These are phyloP conservation scores for Gentiana dahurica DNA, from an alignment of 257 asterid genomes.

Conservation along the genomic window DNA sequence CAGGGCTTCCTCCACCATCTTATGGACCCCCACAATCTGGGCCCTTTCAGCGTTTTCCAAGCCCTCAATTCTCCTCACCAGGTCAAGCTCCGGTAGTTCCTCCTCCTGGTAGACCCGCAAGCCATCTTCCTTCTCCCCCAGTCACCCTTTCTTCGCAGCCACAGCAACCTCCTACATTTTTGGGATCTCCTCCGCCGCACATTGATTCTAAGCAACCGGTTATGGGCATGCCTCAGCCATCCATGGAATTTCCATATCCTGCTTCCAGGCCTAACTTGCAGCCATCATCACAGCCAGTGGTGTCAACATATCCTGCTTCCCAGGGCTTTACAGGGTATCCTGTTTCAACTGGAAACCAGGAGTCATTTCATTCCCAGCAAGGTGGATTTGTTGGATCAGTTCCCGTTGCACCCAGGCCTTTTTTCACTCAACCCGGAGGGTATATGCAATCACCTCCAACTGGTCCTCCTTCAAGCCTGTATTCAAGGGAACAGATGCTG, in stretches of 20 bases:
- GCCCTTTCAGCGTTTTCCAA: conserved; percentile 42
- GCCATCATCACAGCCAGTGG: conserved; percentile 50
- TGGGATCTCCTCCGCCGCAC: conserved; percentile 62
- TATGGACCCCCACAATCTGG: conserved; percentile 54
- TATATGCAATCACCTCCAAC: conserved; percentile 48
- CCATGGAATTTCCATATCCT: conserved; percentile 31
- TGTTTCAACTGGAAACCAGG: conserved; percentile 35
- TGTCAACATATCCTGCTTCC: conserved; percentile 38
- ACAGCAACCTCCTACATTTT: conserved; percentile 37
- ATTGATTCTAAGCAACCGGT: conserved; percentile 35
- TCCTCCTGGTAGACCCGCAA: conserved; percentile 43
- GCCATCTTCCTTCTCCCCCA: conserved; percentile 26
- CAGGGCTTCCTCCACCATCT: conserved; percentile 46
- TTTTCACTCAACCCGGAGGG: conserved; percentile 52
- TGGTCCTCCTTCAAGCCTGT: conserved; percentile 18
- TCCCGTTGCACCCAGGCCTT: conserved; percentile 30
- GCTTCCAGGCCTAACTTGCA: conserved; percentile 47
- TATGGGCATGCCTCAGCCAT: conserved; percentile 23
- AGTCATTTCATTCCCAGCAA: conserved; percentile 34
- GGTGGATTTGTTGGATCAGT: conserved; percentile 46
- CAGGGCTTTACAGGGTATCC: conserved; percentile 69
- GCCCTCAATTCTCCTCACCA: conserved; percentile 34
- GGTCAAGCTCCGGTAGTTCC: conserved; percentile 36
- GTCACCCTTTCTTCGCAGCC: conserved; percentile 33
- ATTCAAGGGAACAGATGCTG: conserved; percentile 10